Conservation (phyloP, 805 yeast genomes). For the Zygosaccharomyces bailii region DNA sequence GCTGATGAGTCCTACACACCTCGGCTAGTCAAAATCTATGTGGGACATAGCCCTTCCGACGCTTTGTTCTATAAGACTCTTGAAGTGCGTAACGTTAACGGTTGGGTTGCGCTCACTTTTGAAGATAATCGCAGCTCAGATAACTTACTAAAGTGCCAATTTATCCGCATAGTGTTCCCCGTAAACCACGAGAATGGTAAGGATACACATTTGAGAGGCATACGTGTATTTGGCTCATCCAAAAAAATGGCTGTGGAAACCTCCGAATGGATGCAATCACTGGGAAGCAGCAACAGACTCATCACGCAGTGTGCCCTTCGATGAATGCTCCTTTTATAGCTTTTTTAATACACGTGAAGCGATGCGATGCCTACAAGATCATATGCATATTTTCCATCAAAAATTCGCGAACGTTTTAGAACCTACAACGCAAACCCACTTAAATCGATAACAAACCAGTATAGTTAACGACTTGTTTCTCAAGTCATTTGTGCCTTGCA, state of each 20-base stretch:
- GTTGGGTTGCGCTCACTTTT: constrained; percentile 33
- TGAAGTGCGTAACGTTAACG: constrained; percentile 30
- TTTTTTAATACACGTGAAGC: constrained; percentile 4
- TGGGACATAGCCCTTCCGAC: constrained; percentile 33
- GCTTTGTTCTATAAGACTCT: constrained; percentile 27
- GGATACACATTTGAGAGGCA: constrained; percentile 83
- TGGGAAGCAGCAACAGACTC: constrained; percentile 9
- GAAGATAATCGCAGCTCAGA: constrained; percentile 26
- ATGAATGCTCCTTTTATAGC: constrained; percentile 1
- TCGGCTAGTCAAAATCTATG: constrained; percentile 30
- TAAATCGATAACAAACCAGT: not conserved
- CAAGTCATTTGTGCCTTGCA: constrained; percentile 1
- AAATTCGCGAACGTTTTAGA: not conserved
- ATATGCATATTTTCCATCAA: not conserved
- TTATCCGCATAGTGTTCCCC: constrained; percentile 30
- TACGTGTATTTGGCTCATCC: constrained; percentile 39
- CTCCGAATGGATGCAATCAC: constrained; percentile 13
- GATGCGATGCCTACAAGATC: constrained; percentile 5
- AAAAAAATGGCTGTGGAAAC: constrained; percentile 13
- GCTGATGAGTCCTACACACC: constrained; percentile 95
- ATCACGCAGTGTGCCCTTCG: constrained; percentile 14
- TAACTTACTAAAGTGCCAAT: constrained; percentile 29
- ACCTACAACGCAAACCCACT: not conserved
- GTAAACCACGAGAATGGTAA: constrained; percentile 91
- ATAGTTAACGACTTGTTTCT: not conserved